Evolutionary conservation across 768 basidiomycete genomes (phyloP).

Genomic region (Candolleomyces efflorescens): DNA sequence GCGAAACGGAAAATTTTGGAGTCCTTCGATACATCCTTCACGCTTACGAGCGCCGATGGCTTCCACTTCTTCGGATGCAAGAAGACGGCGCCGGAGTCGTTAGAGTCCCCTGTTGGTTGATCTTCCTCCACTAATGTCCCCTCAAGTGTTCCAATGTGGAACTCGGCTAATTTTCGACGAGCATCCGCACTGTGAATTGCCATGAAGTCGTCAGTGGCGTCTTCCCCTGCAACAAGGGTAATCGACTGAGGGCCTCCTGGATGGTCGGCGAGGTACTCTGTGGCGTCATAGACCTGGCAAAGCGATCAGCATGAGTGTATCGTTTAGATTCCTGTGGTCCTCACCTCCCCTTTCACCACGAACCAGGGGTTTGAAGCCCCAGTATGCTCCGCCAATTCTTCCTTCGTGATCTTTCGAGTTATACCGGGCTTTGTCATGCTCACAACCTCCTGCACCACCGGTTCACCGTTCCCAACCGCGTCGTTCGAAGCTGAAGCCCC

Average conservation of each 20-base stretch:
- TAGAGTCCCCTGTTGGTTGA: slow-evolving; percentile 6
- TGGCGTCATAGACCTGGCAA: slow-evolving; percentile 45
- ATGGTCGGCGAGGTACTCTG: slow-evolving; percentile 47
- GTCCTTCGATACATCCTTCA: slow-evolving; percentile 42
- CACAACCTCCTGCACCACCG: slow-evolving; percentile 16
- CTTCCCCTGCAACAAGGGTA: slow-evolving; percentile 49
- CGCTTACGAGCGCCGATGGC: slow-evolving; percentile 30
- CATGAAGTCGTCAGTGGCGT: slow-evolving; percentile 62
- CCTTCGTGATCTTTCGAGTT: slow-evolving; percentile 36
- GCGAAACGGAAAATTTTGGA: slow-evolving; percentile 48
- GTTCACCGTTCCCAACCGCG: not conserved
- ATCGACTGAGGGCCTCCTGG: slow-evolving; percentile 59
- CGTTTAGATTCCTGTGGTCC: not conserved
- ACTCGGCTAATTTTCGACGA: slow-evolving; percentile 39
- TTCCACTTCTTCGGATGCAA: slow-evolving; percentile 48
- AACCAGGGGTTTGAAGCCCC: slow-evolving; percentile 43
- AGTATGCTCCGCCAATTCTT: slow-evolving; percentile 38
- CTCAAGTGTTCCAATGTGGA: slow-evolving; percentile 50
- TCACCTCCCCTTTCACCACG: slow-evolving; percentile 44
- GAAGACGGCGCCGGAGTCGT: slow-evolving; percentile 21
- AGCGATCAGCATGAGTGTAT: no score
- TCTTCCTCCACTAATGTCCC: not conserved
- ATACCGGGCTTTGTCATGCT: slow-evolving; percentile 44
- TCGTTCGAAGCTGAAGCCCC: slow-evolving; percentile 4
- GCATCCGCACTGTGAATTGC: slow-evolving; percentile 56